Conservation (phyloP, 345 rosid genomes). For the Eucalyptus pauciflora region DNA sequence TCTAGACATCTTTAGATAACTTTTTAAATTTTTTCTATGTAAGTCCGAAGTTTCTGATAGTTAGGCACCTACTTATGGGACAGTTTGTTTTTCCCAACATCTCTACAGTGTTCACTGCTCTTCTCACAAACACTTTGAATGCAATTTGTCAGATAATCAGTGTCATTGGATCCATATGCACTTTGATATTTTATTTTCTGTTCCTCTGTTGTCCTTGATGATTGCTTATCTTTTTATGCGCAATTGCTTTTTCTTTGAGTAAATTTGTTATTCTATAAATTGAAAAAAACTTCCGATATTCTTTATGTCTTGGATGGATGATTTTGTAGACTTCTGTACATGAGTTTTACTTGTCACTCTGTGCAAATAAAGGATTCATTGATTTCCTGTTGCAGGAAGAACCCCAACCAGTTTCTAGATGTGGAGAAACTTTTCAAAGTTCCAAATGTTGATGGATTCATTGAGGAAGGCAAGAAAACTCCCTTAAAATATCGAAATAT, state of each 20-base stretch:
- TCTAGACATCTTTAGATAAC: not conserved
- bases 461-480: constrained; percentile 80
- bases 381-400: constrained; percentile 27
- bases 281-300: not conserved
- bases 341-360: not conserved
- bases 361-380: not conserved
- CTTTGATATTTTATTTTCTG: not conserved
- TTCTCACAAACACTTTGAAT: not conserved
- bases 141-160: not conserved
- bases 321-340: not conserved
- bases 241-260: not conserved
- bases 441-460: constrained; percentile 62
- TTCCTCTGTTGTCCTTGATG: not conserved
- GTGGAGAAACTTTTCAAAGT: constrained; percentile 37
- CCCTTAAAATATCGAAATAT: constrained; percentile 61
- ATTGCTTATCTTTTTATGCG: not conserved
- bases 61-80: not conserved
- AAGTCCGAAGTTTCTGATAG: not conserved
- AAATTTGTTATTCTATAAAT: not conserved
- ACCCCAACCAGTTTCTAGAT: constrained; percentile 28
- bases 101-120: not conserved
- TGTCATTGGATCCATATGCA: not conserved
- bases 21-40: not conserved
- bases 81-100: not conserved
- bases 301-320: not conserved